Evolutionary conservation across 1,284 basidiomycete genomes (phyloP).

Genomic region (Marasmius tenuissimus): DNA sequence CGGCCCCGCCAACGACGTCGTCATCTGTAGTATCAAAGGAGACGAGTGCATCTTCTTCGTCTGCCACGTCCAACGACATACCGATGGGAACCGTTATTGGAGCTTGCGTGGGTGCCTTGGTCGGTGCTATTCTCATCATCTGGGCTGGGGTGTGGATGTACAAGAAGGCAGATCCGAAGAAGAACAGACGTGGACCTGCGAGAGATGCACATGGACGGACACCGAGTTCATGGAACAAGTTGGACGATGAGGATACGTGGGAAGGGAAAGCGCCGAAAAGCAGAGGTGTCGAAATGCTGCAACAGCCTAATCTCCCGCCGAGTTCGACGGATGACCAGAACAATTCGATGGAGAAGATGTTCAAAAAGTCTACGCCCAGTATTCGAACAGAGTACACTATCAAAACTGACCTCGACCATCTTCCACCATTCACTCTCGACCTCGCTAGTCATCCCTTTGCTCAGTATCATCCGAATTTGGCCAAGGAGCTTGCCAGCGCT

Average conservation of each 20-base stretch:
- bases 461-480: slow-evolving; percentile 54
- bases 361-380: slow-evolving; percentile 61
- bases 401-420: slow-evolving; percentile 38
- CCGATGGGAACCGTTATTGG: slow-evolving; percentile 51
- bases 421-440: slow-evolving; percentile 34
- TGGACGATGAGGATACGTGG: slow-evolving; percentile 48
- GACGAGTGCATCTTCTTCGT: slow-evolving; percentile 20
- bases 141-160: slow-evolving; percentile 48
- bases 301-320: not conserved
- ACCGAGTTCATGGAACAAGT: slow-evolving; percentile 35
- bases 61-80: slow-evolving; percentile 31
- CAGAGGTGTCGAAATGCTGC: slow-evolving; percentile 29
- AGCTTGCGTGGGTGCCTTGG: slow-evolving; percentile 50
- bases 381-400: slow-evolving; percentile 49
- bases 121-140: slow-evolving; percentile 43
- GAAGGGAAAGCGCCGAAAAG: slow-evolving; percentile 38
- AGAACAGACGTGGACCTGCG: slow-evolving; percentile 5
- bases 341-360: slow-evolving; percentile 61
- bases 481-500: slow-evolving; percentile 44
- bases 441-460: slow-evolving; percentile 38
- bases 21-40: slow-evolving; percentile 12
- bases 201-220: slow-evolving; percentile 4
- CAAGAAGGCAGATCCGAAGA: slow-evolving; percentile 36
- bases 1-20: slow-evolving; percentile 3
- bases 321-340: slow-evolving; percentile 24